phyloP scores from a whole-genome alignment of 192 early-diverging fungal species.

The Mortierella alpina region DNA sequence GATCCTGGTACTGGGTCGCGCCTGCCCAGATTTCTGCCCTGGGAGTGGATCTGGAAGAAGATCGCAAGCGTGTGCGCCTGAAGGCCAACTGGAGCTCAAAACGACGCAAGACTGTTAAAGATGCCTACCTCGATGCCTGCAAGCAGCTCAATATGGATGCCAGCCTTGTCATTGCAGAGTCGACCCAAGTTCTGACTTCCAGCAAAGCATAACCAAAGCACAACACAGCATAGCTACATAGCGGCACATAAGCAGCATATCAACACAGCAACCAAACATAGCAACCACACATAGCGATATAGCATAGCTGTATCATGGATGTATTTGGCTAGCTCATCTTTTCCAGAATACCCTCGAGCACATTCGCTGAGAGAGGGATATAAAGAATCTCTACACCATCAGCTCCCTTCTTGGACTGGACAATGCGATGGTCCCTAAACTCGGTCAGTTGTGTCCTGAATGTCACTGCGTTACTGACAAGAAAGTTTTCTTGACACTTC shows the following conservation, averaged over 20 bases:
- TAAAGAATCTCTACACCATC: conserved; percentile 78
- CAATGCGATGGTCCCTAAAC: conserved; percentile 92
- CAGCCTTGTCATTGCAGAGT: conserved; percentile 4
- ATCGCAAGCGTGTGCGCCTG: conserved; percentile 10
- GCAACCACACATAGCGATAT: background rate
- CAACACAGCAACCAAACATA: background rate
- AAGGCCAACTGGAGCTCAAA: conserved; percentile 21
- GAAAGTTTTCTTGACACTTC: conserved; percentile 83
- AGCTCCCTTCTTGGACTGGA: conserved; percentile 67
- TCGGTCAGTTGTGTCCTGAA: conserved; percentile 94
- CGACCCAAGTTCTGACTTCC: too few species aligned
- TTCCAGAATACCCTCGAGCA: conserved; percentile 76
- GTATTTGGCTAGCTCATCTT: conserved; percentile 55
- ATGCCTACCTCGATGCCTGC: conserved; percentile 28
- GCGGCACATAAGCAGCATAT: background rate
- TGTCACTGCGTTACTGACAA: conserved; percentile 83
- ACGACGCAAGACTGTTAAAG: conserved; percentile 19
- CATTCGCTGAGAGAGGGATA: conserved; percentile 76
- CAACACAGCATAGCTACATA: too few species aligned
- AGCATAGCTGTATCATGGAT: background rate
- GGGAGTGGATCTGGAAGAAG: conserved; percentile 24
- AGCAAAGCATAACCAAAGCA: too few species aligned
- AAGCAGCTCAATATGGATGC: background rate
- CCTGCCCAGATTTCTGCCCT: conserved; percentile 4
- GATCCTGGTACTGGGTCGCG: conserved; percentile 33